A percentile compares a stretch with the other conserved stretches of the same genome.
Evolutionary conservation across 139 green algal species (phyloP).

Genomic region (Chlamydomonas schloesseri): DNA sequence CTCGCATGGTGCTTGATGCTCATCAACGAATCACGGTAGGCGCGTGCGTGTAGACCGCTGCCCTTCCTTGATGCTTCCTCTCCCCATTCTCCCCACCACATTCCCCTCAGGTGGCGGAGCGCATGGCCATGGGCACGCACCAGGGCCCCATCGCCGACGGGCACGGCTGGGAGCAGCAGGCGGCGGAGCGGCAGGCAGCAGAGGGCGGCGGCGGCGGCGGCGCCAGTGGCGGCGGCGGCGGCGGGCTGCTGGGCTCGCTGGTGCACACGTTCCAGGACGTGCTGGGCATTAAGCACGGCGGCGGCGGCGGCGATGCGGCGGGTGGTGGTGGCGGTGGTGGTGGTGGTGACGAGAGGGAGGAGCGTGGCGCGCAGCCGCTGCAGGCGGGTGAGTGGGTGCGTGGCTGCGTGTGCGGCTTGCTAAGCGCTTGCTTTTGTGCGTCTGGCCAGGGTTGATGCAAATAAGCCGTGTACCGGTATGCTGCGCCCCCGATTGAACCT

Average conservation of each 20-base stretch:
- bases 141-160: background rate
- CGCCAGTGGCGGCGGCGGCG: background rate
- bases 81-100: too few relatives aligned
- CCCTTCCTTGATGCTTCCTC: too few relatives aligned
- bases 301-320: background rate
- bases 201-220: background rate
- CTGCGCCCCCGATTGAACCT: too few relatives aligned
- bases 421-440: too few relatives aligned
- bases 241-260: conserved; percentile 10
- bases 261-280: background rate
- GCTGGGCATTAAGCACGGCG: background rate
- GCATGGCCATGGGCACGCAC: background rate
- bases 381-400: too few relatives aligned
- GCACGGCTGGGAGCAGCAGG: background rate
- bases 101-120: conserved; percentile 6
- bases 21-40: too few relatives aligned
- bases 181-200: background rate
- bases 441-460: too few relatives aligned
- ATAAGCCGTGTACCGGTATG: too few relatives aligned
- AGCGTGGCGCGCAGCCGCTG: background rate
- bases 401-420: too few relatives aligned
- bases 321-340: too few relatives aligned
- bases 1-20: too few relatives aligned
- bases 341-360: background rate
- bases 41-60: too few relatives aligned